Evolutionary conservation across 805 yeast species (phyloP).

Genomic region (Sugiyamaella lignohabitans): DNA sequence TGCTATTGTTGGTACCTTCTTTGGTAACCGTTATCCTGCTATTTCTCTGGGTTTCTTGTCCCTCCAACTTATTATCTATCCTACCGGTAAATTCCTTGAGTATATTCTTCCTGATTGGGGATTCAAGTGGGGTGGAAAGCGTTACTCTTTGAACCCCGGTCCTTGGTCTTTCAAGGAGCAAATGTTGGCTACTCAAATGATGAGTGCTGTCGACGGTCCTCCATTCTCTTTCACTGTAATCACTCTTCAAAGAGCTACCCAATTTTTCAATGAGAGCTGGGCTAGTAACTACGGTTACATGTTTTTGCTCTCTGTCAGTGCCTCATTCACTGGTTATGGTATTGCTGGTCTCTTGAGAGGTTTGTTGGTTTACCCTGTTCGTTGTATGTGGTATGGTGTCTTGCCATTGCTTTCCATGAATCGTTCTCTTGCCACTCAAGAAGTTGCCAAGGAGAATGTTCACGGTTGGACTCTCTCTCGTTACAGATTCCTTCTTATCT

Average conservation of each 20-base stretch:
- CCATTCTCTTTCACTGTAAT: constrained; percentile 12
- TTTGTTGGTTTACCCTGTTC: constrained; percentile 46
- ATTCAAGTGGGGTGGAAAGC: constrained; percentile 35
- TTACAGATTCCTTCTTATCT: constrained; percentile 41
- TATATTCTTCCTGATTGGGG: constrained; percentile 42
- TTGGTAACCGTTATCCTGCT: constrained; percentile 50
- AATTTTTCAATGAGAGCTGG: constrained; percentile 18
- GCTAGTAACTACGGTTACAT: constrained; percentile 44
- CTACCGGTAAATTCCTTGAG: constrained; percentile 46
- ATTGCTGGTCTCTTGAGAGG: constrained; percentile 60
- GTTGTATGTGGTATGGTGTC: constrained; percentile 49
- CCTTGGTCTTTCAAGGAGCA: constrained; percentile 59
- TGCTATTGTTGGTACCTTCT: constrained; percentile 51
- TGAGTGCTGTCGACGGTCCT: constrained; percentile 28
- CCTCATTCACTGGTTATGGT: constrained; percentile 61
- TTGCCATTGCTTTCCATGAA: constrained; percentile 46
- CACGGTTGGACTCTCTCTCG: constrained; percentile 49
- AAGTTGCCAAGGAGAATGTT: constrained; percentile 38
- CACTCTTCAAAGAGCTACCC: constrained; percentile 9
- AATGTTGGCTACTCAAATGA: constrained; percentile 45
- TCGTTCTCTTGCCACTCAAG: constrained; percentile 35
- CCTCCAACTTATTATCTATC: constrained; percentile 54
- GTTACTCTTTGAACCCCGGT: constrained; percentile 48
- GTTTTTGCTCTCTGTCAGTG: constrained; percentile 44
- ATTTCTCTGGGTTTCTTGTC: constrained; percentile 46